phyloP scores from a whole-genome alignment of 2,329 filamentous ascomycete genomes.

The Hypoxylon sp. region DNA sequence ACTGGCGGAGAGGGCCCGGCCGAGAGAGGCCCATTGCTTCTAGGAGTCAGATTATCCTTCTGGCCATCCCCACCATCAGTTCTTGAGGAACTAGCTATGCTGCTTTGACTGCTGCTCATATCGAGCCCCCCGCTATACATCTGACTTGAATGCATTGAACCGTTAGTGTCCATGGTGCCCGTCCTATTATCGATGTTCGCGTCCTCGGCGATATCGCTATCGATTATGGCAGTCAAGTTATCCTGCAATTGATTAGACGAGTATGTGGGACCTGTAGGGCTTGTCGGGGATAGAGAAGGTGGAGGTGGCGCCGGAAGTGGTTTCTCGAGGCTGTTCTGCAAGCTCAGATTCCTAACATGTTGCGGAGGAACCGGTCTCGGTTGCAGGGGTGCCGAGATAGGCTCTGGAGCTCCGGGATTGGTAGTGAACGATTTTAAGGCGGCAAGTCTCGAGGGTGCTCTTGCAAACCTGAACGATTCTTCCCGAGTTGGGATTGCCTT shows the following conservation, averaged over 20 bases:
- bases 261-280: constrained; percentile 53
- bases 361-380: constrained; percentile 51
- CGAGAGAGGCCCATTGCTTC: constrained; percentile 68
- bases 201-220: constrained; percentile 50
- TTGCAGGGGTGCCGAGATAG: constrained; percentile 35
- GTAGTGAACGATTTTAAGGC: constrained; percentile 55
- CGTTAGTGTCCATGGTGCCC: constrained; percentile 66
- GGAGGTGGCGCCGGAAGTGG: constrained; percentile 68
- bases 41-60: constrained; percentile 65
- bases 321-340: constrained; percentile 71
- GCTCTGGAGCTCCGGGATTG: constrained; percentile 46
- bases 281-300: constrained; percentile 55
- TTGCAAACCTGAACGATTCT: constrained; percentile 61
- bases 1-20: constrained; percentile 71
- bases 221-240: constrained; percentile 55
- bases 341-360: constrained; percentile 69
- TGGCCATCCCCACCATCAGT: constrained; percentile 64
- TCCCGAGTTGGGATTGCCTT: constrained; percentile 63
- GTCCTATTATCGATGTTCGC: constrained; percentile 59
- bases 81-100: constrained; percentile 59
- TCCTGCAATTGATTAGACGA: constrained; percentile 25
- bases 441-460: constrained; percentile 62
- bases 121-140: constrained; percentile 59
- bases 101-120: constrained; percentile 64
- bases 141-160: constrained; percentile 51